phyloP scores from a whole-genome alignment of 495 filamentous ascomycete genomes.

The Chaetomium cochliodes region DNA sequence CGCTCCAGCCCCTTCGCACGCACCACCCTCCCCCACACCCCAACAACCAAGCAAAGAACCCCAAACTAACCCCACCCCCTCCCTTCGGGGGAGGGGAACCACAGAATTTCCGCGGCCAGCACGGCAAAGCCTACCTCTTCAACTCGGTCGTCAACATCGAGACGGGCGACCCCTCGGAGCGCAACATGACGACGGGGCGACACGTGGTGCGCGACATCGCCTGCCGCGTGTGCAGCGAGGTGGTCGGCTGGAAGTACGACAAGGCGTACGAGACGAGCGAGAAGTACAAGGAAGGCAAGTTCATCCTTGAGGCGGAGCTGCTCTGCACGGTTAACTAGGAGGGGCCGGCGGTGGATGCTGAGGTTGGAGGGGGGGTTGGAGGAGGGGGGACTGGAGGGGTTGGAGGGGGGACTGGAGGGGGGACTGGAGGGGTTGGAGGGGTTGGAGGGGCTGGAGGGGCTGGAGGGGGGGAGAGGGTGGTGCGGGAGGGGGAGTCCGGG shows the following conservation, averaged over 20 bases:
- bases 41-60: neutral
- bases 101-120: slow-evolving; percentile 97
- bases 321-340: slow-evolving; percentile 63
- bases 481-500: too few species aligned
- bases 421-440: neutral
- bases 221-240: slow-evolving; percentile 84
- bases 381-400: neutral
- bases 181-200: slow-evolving; percentile 97
- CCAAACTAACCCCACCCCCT: slow-evolving; percentile 1
- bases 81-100: too few species aligned
- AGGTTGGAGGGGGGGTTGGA: neutral
- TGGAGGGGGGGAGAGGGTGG: too few species aligned
- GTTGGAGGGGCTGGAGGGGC: too few species aligned
- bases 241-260: slow-evolving; percentile 98
- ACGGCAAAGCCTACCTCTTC: slow-evolving; percentile 98
- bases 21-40: neutral
- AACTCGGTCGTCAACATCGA: slow-evolving; percentile 88
- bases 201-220: slow-evolving; percentile 91
- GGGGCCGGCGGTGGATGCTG: too few species aligned
- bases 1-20: slow-evolving; percentile 1
- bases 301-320: slow-evolving; percentile 91
- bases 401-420: neutral
- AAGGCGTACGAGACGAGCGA: slow-evolving; percentile 87
- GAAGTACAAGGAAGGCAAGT: slow-evolving; percentile 99
- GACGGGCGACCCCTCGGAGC: slow-evolving; percentile 75